A percentile compares a stretch with the other conserved stretches of the same genome.
Conservation (phyloP, 306 rosid genomes). For the Lotus japonicus region DNA sequence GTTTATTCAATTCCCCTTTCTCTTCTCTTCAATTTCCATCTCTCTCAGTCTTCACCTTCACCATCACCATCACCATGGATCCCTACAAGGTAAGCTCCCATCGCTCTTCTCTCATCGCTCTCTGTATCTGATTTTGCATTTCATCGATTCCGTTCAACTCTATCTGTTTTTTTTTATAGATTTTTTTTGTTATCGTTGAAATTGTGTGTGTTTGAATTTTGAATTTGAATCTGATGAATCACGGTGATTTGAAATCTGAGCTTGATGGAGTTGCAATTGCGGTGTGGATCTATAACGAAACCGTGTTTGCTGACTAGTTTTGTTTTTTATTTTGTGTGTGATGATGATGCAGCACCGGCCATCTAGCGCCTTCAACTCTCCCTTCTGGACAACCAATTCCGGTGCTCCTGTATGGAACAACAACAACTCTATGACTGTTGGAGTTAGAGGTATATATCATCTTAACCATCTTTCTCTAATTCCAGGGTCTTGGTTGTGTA, state of each 20-base stretch:
- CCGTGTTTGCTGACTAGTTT: background rate
- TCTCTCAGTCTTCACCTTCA: background rate
- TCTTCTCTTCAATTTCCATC: background rate
- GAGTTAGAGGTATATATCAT: conserved; percentile 49
- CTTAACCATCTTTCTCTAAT: background rate
- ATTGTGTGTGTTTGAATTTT: background rate
- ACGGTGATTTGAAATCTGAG: background rate
- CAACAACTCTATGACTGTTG: conserved; percentile 60
- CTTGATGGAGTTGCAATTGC: background rate
- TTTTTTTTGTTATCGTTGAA: background rate
- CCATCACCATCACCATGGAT: conserved; percentile 48
- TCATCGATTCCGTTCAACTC: background rate
- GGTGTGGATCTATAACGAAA: background rate
- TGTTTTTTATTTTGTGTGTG: too few relatives aligned
- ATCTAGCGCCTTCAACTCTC: conserved; percentile 71
- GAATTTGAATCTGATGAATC: background rate
- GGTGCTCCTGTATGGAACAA: conserved; percentile 94
- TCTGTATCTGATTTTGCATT: background rate
- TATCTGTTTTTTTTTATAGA: background rate
- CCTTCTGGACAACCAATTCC: conserved; percentile 77
- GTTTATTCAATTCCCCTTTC: too few relatives aligned
- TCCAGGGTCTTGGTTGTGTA: too few relatives aligned
- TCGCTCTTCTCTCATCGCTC: background rate
- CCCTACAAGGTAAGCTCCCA: conserved; percentile 61
- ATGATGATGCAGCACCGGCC: conserved; percentile 66